Evolutionary conservation across 148 eudicot genomes (phyloP).

Genomic region (Rhododendron henanense): DNA sequence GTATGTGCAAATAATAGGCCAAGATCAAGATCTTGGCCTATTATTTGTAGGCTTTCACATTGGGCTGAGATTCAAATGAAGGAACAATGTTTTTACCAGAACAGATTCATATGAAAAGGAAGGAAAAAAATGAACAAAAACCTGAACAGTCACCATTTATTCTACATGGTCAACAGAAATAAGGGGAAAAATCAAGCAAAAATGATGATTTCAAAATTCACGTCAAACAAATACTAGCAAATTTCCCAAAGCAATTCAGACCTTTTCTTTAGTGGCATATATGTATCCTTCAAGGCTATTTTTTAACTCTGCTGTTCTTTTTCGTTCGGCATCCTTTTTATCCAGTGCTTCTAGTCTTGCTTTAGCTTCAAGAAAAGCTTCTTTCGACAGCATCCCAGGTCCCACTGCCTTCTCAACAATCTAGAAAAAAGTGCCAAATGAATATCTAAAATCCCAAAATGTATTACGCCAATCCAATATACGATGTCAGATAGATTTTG

Average conservation of each 20-base stretch:
- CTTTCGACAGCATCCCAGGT: conserved; percentile 63
- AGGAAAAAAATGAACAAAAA: background rate
- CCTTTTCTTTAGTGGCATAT: conserved; percentile 86
- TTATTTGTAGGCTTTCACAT: background rate
- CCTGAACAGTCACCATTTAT: background rate
- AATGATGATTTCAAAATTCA: background rate
- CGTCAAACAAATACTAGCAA: background rate
- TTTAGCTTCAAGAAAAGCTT: conserved; percentile 58
- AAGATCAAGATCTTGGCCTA: background rate
- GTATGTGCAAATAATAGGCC: background rate
- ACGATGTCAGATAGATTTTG: background rate
- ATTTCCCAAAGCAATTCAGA: conserved; percentile 20
- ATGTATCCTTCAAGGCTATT: conserved; percentile 87
- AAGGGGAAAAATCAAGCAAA: background rate
- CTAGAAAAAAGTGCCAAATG: conserved; percentile 30
- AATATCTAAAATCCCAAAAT: background rate
- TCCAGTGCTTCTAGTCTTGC: conserved; percentile 64
- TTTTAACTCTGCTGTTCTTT: conserved; percentile 86
- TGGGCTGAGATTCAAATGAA: background rate
- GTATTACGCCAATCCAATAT: background rate
- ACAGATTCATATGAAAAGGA: background rate
- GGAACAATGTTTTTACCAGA: background rate
- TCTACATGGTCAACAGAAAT: background rate
- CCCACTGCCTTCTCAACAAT: conserved; percentile 74
- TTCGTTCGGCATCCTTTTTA: conserved; percentile 86